Evolutionary conservation across 2,329 filamentous ascomycete genomes (phyloP).

Genomic region (Aspergillus hortae): DNA sequence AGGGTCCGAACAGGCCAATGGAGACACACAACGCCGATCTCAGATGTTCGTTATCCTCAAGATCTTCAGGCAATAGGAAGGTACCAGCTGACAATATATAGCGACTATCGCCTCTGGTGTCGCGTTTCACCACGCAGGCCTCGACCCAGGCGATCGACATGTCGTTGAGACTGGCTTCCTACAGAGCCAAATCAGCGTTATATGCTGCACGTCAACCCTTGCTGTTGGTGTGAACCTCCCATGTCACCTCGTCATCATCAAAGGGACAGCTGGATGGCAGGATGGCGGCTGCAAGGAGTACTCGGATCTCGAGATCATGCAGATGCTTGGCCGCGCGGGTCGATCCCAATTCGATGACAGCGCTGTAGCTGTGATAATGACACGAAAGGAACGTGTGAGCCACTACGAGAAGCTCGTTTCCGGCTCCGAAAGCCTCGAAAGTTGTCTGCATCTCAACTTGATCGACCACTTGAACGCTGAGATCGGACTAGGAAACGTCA

Average conservation of each 20-base stretch:
- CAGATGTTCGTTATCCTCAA: constrained; percentile 43
- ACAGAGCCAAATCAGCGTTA: constrained; percentile 68
- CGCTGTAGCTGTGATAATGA: constrained; percentile 77
- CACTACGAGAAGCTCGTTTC: constrained; percentile 72
- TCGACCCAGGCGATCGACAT: constrained; percentile 61
- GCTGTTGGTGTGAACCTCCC: constrained; percentile 81
- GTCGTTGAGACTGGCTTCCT: constrained; percentile 67
- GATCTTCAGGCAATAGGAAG: background rate
- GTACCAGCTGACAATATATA: constrained; percentile 14
- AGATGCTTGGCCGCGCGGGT: constrained; percentile 83
- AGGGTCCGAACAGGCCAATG: constrained; percentile 50
- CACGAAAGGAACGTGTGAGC: constrained; percentile 59
- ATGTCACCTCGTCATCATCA: constrained; percentile 78
- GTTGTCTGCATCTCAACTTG: constrained; percentile 71
- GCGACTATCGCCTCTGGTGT: constrained; percentile 58
- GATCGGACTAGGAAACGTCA: constrained; percentile 71
- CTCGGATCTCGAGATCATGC: constrained; percentile 80
- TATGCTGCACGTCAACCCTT: constrained; percentile 83
- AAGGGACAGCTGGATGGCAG: constrained; percentile 69
- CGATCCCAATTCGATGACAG: constrained; percentile 77
- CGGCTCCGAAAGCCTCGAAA: constrained; percentile 71
- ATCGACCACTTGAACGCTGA: constrained; percentile 84
- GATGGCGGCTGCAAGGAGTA: constrained; percentile 64
- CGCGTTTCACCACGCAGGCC: constrained; percentile 77
- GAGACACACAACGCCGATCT: constrained; percentile 59